Evolutionary conservation across 495 filamentous ascomycete genomes (phyloP).

Genomic region (Venustampulla echinocandica): DNA sequence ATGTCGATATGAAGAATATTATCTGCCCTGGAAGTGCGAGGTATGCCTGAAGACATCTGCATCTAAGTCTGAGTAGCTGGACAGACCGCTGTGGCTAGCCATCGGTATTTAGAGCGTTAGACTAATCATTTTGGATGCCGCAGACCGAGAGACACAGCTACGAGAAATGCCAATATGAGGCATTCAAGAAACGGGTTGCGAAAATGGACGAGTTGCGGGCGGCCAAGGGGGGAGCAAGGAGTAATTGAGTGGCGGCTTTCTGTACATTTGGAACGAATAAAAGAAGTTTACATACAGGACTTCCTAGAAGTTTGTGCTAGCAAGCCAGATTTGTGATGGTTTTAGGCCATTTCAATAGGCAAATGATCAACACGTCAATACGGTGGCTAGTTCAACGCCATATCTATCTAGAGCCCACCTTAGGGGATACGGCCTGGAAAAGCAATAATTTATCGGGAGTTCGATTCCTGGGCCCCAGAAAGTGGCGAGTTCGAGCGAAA

Average conservation of each 20-base stretch:
- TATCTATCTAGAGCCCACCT: too few species aligned
- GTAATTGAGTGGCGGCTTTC: conserved; percentile 49
- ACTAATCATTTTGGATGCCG: conserved; percentile 1
- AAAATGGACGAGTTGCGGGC: conserved; percentile 96
- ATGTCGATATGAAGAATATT: conserved; percentile 85
- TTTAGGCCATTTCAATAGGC: too few species aligned
- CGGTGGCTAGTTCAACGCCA: too few species aligned
- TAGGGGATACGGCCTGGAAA: too few species aligned
- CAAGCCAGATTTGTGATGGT: too few species aligned
- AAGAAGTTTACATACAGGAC: too few species aligned
- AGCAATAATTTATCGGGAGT: too few species aligned
- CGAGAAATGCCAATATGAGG: conserved; percentile 98
- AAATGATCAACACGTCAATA: too few species aligned
- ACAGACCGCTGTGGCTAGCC: background rate
- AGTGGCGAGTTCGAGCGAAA: too few species aligned
- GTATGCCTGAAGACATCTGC: conserved; percentile 43
- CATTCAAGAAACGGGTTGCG: conserved; percentile 95
- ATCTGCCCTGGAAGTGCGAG: conserved; percentile 96
- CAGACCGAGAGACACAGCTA: conserved; percentile 93
- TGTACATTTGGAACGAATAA: conserved; percentile 18
- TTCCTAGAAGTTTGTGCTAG: too few species aligned
- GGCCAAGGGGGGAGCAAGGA: conserved; percentile 76
- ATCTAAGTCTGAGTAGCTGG: background rate
- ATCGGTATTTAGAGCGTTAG: background rate
- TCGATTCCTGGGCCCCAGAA: too few species aligned